Percentiles rank a stretch among this genome's conserved stretches.
These are phyloP conservation scores for Cordyceps farinosa DNA, from an alignment of 2,329 filamentous ascomycete species.

Conservation along the genomic window DNA sequence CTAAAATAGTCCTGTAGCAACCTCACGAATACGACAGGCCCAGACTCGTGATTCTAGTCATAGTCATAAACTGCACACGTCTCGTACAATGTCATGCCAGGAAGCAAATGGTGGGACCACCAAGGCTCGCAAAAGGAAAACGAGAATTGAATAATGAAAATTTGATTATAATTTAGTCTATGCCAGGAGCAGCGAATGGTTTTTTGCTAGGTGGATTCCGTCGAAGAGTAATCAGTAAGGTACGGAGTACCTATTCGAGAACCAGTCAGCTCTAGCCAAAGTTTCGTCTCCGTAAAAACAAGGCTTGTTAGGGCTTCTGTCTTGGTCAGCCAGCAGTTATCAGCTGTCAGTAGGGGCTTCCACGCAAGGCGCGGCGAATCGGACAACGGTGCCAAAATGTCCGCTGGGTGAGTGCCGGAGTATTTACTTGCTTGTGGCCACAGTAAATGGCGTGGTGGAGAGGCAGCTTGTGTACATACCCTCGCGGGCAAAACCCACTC, in stretches of 20 bases:
- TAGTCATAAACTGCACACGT: neutral
- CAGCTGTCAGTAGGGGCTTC: too few relatives aligned
- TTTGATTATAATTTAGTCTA: neutral
- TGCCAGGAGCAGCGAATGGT: constrained; percentile 2
- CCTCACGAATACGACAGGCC: neutral
- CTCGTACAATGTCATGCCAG: neutral
- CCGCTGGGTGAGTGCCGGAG: too few relatives aligned
- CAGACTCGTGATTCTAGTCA: too few relatives aligned
- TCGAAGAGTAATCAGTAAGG: neutral
- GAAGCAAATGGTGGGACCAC: neutral
- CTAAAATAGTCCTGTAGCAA: neutral
- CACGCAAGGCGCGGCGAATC: too few relatives aligned
- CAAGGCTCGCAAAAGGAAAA: neutral
- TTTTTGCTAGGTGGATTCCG: neutral
- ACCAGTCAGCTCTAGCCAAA: too few relatives aligned
- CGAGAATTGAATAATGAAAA: neutral
- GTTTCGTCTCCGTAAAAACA: too few relatives aligned
- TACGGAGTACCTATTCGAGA: too few relatives aligned
- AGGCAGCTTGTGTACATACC: neutral
- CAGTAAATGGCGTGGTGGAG: too few relatives aligned
- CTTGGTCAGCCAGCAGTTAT: too few relatives aligned
- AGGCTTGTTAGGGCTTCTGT: too few relatives aligned
- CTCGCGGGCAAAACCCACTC: constrained; percentile 6
- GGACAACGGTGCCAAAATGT: too few relatives aligned
- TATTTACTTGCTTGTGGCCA: too few relatives aligned